A percentile compares a stretch with the other conserved stretches of the same genome.
Evolutionary conservation across 495 filamentous ascomycete species (phyloP).

Genomic region (Antarctomyces pellizariae): DNA sequence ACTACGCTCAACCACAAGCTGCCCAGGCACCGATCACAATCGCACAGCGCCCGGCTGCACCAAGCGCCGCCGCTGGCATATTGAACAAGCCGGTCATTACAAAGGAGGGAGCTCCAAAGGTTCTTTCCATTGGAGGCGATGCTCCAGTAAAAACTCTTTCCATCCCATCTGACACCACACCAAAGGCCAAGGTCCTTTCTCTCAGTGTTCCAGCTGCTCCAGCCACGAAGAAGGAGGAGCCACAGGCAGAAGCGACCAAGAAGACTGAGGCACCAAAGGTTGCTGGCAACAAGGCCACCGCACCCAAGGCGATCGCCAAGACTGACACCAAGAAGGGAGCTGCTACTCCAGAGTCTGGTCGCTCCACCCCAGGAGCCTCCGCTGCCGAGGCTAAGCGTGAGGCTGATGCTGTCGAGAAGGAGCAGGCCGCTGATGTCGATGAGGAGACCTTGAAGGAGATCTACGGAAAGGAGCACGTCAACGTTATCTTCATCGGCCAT

Average conservation of each 20-base stretch:
- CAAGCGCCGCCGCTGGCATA: constrained; percentile 19
- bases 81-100: constrained; percentile 21
- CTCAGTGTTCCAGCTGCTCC: constrained; percentile 29
- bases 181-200: constrained; percentile 42
- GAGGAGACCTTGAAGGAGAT: constrained; percentile 82
- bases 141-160: constrained; percentile 44
- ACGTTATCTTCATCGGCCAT: constrained; percentile 95
- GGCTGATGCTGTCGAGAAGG: constrained; percentile 63
- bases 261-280: constrained; percentile 15
- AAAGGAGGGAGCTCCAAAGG: constrained; percentile 24
- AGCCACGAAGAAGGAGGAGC: constrained; percentile 25
- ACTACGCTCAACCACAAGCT: constrained; percentile 25
- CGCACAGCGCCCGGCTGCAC: constrained; percentile 33
- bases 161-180: constrained; percentile 29
- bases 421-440: constrained; percentile 76
- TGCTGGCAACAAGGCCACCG: constrained; percentile 44
- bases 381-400: constrained; percentile 33
- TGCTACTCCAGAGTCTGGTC: constrained; percentile 53
- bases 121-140: constrained; percentile 26
- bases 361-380: constrained; percentile 40
- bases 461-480: constrained; percentile 96
- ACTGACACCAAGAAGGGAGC: constrained; percentile 39
- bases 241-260: constrained; percentile 14
- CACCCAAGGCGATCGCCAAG: constrained; percentile 63
- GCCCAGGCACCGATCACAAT: constrained; percentile 27